phyloP scores from a whole-genome alignment of 2,329 filamentous ascomycete species.

The Trichophyton mentagrophytes region DNA sequence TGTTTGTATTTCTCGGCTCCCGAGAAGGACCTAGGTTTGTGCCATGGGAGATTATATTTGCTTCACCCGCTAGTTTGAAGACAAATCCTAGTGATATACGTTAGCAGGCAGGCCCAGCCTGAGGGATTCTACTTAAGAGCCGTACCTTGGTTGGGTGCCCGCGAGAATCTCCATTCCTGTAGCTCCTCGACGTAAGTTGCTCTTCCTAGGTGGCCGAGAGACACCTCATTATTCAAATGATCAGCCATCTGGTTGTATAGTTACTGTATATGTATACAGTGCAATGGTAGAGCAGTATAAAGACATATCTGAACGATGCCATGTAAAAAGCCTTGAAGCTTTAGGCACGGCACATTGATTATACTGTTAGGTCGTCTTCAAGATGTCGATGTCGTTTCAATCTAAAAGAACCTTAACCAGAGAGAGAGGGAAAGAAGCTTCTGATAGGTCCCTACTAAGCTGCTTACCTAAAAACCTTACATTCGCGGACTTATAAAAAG shows the following conservation, averaged over 20 bases:
- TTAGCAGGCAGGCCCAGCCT: not conserved
- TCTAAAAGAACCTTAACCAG: not conserved
- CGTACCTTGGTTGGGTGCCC: constrained; percentile 24
- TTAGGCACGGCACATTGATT: not conserved
- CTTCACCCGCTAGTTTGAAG: not conserved
- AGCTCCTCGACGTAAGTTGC: constrained; percentile 38
- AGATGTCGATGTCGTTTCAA: not conserved
- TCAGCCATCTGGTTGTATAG: constrained; percentile 47
- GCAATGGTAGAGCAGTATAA: not conserved
- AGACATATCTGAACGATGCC: not conserved
- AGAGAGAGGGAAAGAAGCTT: too few relatives aligned
- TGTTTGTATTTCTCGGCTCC: not conserved
- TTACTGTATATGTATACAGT: not conserved
- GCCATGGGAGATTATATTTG: not conserved
- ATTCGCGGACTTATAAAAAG: not conserved
- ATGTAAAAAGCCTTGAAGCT: not conserved
- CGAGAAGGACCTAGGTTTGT: not conserved
- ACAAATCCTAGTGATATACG: not conserved
- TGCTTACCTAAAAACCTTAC: not conserved
- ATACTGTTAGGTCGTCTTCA: not conserved
- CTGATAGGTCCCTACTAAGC: too few relatives aligned
- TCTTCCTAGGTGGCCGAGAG: constrained; percentile 46
- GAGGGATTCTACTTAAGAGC: not conserved
- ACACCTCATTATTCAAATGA: constrained; percentile 26
- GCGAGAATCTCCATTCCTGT: constrained; percentile 38